Evolutionary conservation across 345 rosid species (phyloP), one percentile per base, ranked within the genome.

Genomic region (Lepidium aucheri): DNA sequence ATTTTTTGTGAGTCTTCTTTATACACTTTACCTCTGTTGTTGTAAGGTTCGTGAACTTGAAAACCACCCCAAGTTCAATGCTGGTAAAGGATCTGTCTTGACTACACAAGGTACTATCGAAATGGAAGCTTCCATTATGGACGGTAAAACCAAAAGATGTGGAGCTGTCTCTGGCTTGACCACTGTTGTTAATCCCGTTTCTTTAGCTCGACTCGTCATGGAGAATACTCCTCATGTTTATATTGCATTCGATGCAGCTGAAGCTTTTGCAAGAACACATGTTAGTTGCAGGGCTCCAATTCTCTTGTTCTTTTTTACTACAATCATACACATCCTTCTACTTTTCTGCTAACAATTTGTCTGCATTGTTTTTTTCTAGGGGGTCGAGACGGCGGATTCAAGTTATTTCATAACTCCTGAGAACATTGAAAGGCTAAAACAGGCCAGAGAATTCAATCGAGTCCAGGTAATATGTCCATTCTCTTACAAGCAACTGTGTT

Each of bases 61-160:
- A 69, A 86, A 93, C 65, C 74, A 81, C 57, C 96, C 96, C 0
- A 46, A 81, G 74, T 93, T 83, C 68, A 93, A 93, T 70, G 98
- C 98, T 1, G 98, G 97, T 12, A 88, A 47, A 79, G 98, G 98
- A 11, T 90, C 98, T 5, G 98, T 93, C n/a, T 69, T 90, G 9
- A 93, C 87, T 40, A 52, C 57, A 4, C 59, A 58, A 9, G 98
- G 97, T 63, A 86, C 97, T 3, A 82, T 93, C 38, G 98, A 93
- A 80, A 93, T 93, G 98, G 98, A 93, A 76, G 97, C 98, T 78
- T 79, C 85, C 41, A 90, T 93, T 28, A 90, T 93, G 98, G 97
- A 93, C 51, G 98, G 98, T 5, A 90, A 82, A 26, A 80, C 98
- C 0, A 89, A 76, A 76, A 79, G 71, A 24, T 90, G 98, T 51